Percentiles rank a stretch among this genome's conserved stretches.
phyloP scores from a whole-genome alignment of 805 yeast genomes.

The Candida silvicultrix region DNA sequence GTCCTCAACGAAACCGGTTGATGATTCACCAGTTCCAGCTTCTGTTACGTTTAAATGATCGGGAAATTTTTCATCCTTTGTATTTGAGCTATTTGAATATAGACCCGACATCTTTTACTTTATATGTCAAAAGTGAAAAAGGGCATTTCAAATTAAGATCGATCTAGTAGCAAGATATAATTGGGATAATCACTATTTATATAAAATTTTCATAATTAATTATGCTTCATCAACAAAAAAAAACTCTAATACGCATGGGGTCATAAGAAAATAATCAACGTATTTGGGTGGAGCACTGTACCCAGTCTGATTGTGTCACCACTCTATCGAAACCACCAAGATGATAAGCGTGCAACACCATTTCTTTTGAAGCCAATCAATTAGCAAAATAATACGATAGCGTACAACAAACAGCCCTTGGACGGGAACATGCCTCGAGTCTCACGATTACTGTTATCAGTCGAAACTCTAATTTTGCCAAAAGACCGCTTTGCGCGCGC shows the following conservation, averaged over 20 bases:
- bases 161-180: too few species aligned
- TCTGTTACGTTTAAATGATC: not conserved
- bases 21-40: constrained; percentile 15
- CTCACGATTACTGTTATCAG: not conserved
- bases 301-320: not conserved
- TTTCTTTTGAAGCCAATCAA: not conserved
- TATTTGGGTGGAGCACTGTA: too few species aligned
- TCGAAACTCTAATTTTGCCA: not conserved
- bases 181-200: too few species aligned
- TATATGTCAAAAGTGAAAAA: too few species aligned
- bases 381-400: not conserved
- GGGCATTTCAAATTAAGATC: too few species aligned
- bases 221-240: too few species aligned
- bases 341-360: not conserved
- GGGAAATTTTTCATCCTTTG: not conserved
- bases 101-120: too few species aligned
- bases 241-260: too few species aligned
- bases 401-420: too few species aligned
- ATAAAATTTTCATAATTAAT: too few species aligned
- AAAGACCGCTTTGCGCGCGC: not conserved
- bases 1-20: constrained; percentile 20
- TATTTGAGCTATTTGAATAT: too few species aligned
- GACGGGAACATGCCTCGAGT: not conserved
- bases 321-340: not conserved
- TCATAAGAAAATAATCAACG: too few species aligned